These are phyloP conservation scores for Rhizopus arrhizus DNA, from an alignment of 371 early-diverging fungal genomes.

Conservation along the genomic window DNA sequence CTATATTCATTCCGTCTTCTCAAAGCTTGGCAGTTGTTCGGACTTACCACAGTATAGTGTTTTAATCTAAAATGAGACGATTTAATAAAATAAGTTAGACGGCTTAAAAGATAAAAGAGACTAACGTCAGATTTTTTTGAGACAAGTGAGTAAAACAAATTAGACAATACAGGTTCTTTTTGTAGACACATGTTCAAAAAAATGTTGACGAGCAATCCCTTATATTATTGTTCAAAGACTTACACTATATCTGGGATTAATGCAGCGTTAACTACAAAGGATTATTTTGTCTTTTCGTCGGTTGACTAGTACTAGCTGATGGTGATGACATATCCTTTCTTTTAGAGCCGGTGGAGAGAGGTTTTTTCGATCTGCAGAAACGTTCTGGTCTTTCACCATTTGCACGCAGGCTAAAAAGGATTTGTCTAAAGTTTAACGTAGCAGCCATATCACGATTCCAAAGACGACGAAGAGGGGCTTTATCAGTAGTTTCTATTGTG, in stretches of 20 bases:
- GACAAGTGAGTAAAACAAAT: background rate
- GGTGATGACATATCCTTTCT: background rate
- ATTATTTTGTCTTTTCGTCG: background rate
- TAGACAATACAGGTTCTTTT: background rate
- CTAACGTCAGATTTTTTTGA: background rate
- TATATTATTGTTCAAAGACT: background rate
- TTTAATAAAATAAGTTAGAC: background rate
- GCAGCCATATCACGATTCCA: constrained; percentile 1
- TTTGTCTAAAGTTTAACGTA: background rate
- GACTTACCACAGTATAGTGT: no score
- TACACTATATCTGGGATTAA: background rate
- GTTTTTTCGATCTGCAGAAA: background rate
- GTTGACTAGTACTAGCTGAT: background rate
- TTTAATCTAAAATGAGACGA: background rate
- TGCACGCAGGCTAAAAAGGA: background rate
- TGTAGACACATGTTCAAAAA: background rate
- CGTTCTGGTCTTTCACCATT: constrained; percentile 2
- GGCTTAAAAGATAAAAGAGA: background rate
- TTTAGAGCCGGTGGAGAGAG: background rate
- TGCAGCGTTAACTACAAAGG: background rate
- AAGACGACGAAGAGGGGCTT: background rate
- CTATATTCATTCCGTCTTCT: no score
- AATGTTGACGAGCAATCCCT: background rate
- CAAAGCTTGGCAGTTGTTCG: no score
- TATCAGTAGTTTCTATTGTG: background rate